Evolutionary conservation across 2,329 filamentous ascomycete genomes (phyloP).

Genomic region (Alternaria novae-zelandiae): DNA sequence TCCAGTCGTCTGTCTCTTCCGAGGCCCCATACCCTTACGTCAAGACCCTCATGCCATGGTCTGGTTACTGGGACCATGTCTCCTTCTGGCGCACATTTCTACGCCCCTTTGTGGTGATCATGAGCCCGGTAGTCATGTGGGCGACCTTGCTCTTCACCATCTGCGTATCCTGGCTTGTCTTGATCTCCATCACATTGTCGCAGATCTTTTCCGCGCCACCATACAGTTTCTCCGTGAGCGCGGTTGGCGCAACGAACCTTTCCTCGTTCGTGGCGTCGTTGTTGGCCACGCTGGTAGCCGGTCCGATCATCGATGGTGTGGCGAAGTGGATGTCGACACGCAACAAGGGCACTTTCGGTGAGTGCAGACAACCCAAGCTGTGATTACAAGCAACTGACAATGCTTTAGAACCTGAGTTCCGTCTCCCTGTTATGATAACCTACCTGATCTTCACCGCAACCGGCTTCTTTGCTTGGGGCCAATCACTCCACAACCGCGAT

Average conservation of each 20-base stretch:
- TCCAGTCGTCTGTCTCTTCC: background rate
- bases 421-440: constrained; percentile 30
- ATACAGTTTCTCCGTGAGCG: constrained; percentile 32
- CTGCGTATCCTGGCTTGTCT: constrained; percentile 36
- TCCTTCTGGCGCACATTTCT: constrained; percentile 30
- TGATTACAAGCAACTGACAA: background rate
- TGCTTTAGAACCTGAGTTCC: constrained; percentile 30
- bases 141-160: constrained; percentile 32
- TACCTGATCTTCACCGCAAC: constrained; percentile 29
- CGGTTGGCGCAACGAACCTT: constrained; percentile 30
- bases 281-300: constrained; percentile 25
- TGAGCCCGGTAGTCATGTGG: constrained; percentile 30
- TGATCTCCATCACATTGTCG: constrained; percentile 33
- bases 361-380: background rate
- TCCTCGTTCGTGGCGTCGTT: constrained; percentile 33
- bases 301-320: constrained; percentile 27
- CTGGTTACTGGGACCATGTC: constrained; percentile 27
- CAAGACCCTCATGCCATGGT: constrained; percentile 20
- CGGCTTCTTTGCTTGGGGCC: constrained; percentile 35
- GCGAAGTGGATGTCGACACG: constrained; percentile 31
- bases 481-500: constrained; percentile 22
- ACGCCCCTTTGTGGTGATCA: constrained; percentile 24
- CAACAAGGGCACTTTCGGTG: constrained; percentile 31
- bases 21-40: constrained; percentile 13
- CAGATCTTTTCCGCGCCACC: constrained; percentile 35